Evolutionary conservation across 129 eudicot genomes (phyloP), one percentile per base, ranked within the genome.

Genomic region (Glebionis coronaria): DNA sequence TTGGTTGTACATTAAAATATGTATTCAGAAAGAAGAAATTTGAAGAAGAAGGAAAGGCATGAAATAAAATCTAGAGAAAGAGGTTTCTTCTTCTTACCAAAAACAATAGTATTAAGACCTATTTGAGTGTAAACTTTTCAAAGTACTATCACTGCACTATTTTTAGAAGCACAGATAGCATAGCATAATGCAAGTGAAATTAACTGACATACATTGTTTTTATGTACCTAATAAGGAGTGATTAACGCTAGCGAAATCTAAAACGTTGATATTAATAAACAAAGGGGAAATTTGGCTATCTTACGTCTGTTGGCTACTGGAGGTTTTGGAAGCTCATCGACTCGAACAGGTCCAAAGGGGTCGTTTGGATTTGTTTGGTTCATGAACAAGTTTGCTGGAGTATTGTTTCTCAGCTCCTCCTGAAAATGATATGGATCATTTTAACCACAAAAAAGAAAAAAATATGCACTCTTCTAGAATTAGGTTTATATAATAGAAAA

Each of bases 271-370:
- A 61, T 52, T 12, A 73, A 63, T 44, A 12, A 27, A 55, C 42
- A 73, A 62, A 58, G 31, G 40, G 40, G 5, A 71, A 35, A 61
- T 11, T 28, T 2, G 52, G 60, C 45, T 38, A 40, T 70, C 97
- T 86, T 76, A 93, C 98, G 97, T 72, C 95, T 78, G 80, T 86
- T 93, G 14, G 95, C 87, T 44, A 76, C 92, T 1, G 97, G 95
- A 60, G 95, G 92, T 80, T 84, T 89, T 0, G 95, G 98, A 59
- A 88, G 91, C 73, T 88, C 96, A 59, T 88, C 95, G 12, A 88
- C 63, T 53, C 90, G 84, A 60, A 89, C 63, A 0, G 95, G 83
- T 83, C 73, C 63, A 20, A 86, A 25, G 7, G 80, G 35, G 20
- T 84, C 97, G 52, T 77, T 77, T 4, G 87, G 85, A 65, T 72